A percentile compares a stretch with the other conserved stretches of the same genome.
phyloP scores from a whole-genome alignment of 768 basidiomycete genomes.

The Naematelia encephala region DNA sequence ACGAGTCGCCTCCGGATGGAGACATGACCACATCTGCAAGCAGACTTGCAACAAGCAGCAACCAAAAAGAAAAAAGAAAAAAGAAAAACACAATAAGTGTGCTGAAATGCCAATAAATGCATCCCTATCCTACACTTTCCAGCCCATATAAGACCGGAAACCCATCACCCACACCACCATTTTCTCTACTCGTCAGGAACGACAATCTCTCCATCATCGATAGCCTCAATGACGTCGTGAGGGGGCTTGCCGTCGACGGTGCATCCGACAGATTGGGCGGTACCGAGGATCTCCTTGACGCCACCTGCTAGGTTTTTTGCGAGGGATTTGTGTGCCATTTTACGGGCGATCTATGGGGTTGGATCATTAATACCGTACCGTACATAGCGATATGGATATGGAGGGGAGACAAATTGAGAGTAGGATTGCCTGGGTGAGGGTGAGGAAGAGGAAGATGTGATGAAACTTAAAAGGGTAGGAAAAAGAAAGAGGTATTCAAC shows the following conservation, averaged over 20 bases:
- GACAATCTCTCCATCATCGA: constrained; percentile 53
- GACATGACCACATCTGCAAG: too few species aligned
- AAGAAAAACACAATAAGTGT: too few species aligned
- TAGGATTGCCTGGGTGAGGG: not conserved
- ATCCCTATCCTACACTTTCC: too few species aligned
- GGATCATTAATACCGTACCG: not conserved
- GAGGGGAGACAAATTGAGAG: not conserved
- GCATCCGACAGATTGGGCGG: constrained; percentile 94
- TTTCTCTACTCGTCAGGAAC: constrained; percentile 53
- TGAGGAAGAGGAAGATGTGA: not conserved
- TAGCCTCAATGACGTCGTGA: constrained; percentile 82
- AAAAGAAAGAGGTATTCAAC: constrained; percentile 10
- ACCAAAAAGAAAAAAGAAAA: too few species aligned
- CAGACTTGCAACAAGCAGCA: too few species aligned
- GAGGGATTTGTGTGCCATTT: constrained; percentile 88
- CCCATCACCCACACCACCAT: too few species aligned
- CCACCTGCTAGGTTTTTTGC: constrained; percentile 85
- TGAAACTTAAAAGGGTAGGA: not conserved
- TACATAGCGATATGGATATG: not conserved
- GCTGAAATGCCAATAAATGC: too few species aligned
- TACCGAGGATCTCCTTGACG: constrained; percentile 97
- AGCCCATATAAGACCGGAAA: too few species aligned
- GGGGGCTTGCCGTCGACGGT: constrained; percentile 89
- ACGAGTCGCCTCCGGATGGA: too few species aligned
- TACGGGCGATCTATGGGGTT: constrained; percentile 84